Conservation (phyloP, 306 rosid genomes). For the Canavalia ensiformis region DNA sequence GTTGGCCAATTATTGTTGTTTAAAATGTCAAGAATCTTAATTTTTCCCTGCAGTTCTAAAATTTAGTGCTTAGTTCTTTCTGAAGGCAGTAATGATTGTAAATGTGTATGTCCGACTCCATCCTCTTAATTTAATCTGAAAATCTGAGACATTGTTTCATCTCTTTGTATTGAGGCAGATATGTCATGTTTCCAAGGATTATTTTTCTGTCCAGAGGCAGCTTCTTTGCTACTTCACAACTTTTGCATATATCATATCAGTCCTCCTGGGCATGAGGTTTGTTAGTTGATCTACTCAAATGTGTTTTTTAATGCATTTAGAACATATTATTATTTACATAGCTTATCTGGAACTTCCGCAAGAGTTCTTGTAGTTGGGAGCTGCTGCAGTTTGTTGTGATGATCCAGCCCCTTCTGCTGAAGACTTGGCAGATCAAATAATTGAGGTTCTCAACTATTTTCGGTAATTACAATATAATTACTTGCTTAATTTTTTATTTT, state of each 20-base stretch:
- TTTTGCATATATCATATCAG: slow-evolving; percentile 94
- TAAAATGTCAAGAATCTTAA: neutral
- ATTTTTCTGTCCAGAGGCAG: slow-evolving; percentile 92
- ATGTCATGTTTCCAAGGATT: slow-evolving; percentile 96
- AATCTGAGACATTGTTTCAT: slow-evolving; percentile 26
- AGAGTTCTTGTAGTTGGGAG: slow-evolving; percentile 98
- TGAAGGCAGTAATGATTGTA: slow-evolving; percentile 4
- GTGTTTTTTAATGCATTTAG: slow-evolving; percentile 32
- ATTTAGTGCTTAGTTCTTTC: slow-evolving; percentile 20
- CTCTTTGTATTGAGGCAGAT: slow-evolving; percentile 62
- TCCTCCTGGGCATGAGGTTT: slow-evolving; percentile 98
- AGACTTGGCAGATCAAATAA: slow-evolving; percentile 86
- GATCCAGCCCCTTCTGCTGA: slow-evolving; percentile 79
- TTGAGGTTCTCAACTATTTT: slow-evolving; percentile 85
- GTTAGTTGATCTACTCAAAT: slow-evolving; percentile 55
- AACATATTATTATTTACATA: slow-evolving; percentile 63
- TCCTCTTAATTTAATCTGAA: slow-evolving; percentile 25
- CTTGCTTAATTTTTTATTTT: neutral
- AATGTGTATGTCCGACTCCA: neutral
- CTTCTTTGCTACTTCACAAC: slow-evolving; percentile 94
- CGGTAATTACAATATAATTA: slow-evolving; percentile 58
- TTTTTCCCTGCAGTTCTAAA: neutral
- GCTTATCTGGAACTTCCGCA: slow-evolving; percentile 70
- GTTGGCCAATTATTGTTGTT: neutral
- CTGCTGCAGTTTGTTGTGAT: slow-evolving; percentile 75